Conservation (phyloP, 306 rosid species). For the Chamaecrista fasciculata region DNA sequence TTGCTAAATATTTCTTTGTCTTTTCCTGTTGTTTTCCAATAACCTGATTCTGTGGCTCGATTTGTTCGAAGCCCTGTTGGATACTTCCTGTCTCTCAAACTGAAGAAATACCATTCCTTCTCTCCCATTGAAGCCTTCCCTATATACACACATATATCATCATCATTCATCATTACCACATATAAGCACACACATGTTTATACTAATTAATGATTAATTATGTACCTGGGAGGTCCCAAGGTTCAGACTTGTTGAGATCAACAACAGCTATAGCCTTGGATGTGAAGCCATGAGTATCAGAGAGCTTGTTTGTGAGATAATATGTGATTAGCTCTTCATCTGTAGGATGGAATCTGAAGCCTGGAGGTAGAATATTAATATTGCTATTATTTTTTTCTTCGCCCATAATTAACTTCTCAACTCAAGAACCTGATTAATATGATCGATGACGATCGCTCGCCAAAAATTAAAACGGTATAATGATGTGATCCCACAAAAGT, state of each 20-base stretch:
- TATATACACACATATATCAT: conserved; percentile 20
- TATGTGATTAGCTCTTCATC: conserved; percentile 89
- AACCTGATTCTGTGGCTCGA: conserved; percentile 87
- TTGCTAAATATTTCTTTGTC: conserved; percentile 78
- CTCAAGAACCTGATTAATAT: no score
- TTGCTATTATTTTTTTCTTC: no score
- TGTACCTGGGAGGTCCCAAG: conserved; percentile 95
- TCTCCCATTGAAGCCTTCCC: conserved; percentile 93
- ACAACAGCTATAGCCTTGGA: conserved; percentile 73
- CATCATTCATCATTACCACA: no score
- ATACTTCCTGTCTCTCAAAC: conserved; percentile 74
- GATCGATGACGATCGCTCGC: not conserved
- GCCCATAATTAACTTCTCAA: no score
- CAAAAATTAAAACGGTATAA: not conserved
- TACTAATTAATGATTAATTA: no score
- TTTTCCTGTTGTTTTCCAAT: conserved; percentile 96
- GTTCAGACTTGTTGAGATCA: conserved; percentile 91
- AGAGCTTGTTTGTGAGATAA: conserved; percentile 65
- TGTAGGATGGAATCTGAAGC: conserved; percentile 93
- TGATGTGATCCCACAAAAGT: conserved; percentile 25
- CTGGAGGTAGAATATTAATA: conserved; percentile 77
- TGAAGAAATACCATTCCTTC: conserved; percentile 92
- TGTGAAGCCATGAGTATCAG: conserved; percentile 57
- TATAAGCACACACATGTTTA: no score
- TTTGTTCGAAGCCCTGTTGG: conserved; percentile 92